These are phyloP conservation scores for Peniophora sp. DNA, from an alignment of 1,284 basidiomycete species.

Conservation along the genomic window DNA sequence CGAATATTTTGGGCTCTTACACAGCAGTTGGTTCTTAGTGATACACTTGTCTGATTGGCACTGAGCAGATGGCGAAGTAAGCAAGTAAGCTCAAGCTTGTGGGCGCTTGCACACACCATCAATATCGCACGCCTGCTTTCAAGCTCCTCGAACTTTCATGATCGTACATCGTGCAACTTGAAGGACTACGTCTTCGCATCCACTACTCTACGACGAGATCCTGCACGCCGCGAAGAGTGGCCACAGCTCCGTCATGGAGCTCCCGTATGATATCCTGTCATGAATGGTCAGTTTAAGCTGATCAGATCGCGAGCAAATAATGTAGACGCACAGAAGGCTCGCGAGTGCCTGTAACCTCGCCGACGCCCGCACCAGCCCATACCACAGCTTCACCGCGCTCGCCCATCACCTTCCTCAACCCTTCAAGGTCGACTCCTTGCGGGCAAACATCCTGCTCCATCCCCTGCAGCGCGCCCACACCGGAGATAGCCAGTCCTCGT, in stretches of 20 bases:
- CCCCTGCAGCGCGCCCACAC: conserved; percentile 47
- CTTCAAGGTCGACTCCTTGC: conserved; percentile 35
- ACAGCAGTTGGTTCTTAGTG: too few relatives aligned
- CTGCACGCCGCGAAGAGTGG: conserved; percentile 21
- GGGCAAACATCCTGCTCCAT: not conserved
- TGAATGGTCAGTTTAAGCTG: not conserved
- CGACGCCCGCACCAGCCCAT: conserved; percentile 68
- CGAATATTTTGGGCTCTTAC: too few relatives aligned
- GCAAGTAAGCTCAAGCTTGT: too few relatives aligned
- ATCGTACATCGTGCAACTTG: too few relatives aligned
- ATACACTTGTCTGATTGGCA: too few relatives aligned
- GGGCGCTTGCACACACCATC: too few relatives aligned
- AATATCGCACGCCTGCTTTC: too few relatives aligned
- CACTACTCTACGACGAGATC: not conserved
- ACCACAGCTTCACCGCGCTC: conserved; percentile 42
- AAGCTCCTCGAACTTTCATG: too few relatives aligned
- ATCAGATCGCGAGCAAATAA: not conserved
- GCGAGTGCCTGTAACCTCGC: conserved; percentile 46
- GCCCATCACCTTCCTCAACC: conserved; percentile 34
- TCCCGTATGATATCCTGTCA: conserved; percentile 42
- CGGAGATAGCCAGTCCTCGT: conserved; percentile 47
- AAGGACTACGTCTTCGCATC: too few relatives aligned
- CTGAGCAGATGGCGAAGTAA: too few relatives aligned
- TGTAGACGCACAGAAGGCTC: conserved; percentile 42
- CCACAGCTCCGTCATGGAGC: conserved; percentile 34